These are phyloP conservation scores for Hypoxylon sp. DNA, from an alignment of 2,329 filamentous ascomycete genomes.

Conservation along the genomic window DNA sequence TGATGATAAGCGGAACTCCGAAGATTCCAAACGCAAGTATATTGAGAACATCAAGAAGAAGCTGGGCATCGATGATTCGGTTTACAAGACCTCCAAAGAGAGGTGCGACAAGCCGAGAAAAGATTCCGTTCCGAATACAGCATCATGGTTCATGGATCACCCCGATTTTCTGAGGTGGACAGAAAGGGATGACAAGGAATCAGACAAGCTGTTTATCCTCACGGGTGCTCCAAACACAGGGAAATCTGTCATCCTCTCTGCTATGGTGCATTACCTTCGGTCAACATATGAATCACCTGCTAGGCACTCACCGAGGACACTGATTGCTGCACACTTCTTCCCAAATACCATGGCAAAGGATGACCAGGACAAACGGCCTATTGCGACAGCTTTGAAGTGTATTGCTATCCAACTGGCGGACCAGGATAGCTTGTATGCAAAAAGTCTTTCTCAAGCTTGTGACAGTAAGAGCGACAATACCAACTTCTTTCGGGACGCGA, in stretches of 20 bases:
- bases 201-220: conserved; percentile 15
- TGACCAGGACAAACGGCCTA: conserved; percentile 21
- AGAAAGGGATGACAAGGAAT: conserved; percentile 7
- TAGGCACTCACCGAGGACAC: conserved; percentile 9
- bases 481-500: conserved; percentile 29
- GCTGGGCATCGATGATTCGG: conserved; percentile 14
- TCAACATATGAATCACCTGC: conserved; percentile 18
- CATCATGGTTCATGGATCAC: conserved; percentile 17
- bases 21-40: conserved; percentile 16
- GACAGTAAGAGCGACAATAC: conserved; percentile 13
- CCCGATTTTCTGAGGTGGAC: conserved; percentile 21
- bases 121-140: conserved; percentile 15
- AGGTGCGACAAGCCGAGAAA: conserved; percentile 23
- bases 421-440: conserved; percentile 25
- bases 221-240: conserved; percentile 27
- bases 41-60: conserved; percentile 27
- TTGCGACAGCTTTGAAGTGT: conserved; percentile 28
- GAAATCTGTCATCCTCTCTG: conserved; percentile 23
- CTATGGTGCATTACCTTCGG: conserved; percentile 20
- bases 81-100: conserved; percentile 18
- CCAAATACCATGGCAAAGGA: conserved; percentile 17
- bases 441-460: conserved; percentile 23
- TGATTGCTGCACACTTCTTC: conserved; percentile 28
- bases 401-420: conserved; percentile 28
- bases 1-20: conserved; percentile 21